Percentiles rank a stretch among this genome's conserved stretches.
Conservation (phyloP, 2,329 filamentous ascomycete species). For the Verticillium longisporum region DNA sequence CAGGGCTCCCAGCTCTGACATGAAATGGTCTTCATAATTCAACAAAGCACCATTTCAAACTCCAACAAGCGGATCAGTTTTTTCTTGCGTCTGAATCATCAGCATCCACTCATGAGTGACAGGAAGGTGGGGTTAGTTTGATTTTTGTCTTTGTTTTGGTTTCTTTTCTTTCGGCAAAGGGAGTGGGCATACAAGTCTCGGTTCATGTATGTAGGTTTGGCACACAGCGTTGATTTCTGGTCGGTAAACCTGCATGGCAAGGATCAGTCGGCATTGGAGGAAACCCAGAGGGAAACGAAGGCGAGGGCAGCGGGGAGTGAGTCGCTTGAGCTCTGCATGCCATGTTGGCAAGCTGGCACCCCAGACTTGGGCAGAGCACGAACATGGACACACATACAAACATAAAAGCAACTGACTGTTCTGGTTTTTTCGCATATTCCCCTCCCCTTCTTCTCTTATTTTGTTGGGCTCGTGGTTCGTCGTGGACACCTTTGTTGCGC, state of each 20-base stretch:
- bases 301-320: background rate
- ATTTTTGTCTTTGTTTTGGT: too few relatives aligned
- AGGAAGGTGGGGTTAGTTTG: too few relatives aligned
- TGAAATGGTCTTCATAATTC: conserved; percentile 8
- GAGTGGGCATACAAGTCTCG: background rate
- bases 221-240: background rate
- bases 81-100: conserved; percentile 7
- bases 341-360: background rate
- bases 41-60: background rate
- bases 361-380: background rate
- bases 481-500: background rate
- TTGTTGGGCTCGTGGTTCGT: background rate
- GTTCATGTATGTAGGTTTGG: background rate
- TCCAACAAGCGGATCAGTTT: background rate
- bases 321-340: background rate
- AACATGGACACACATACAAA: background rate
- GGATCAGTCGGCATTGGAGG: background rate
- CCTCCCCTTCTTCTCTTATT: background rate
- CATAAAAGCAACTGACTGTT: conserved; percentile 1
- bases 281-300: background rate
- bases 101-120: background rate
- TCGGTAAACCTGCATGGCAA: background rate
- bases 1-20: conserved; percentile 13
- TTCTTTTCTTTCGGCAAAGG: background rate
- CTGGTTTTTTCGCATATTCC: background rate